These are phyloP conservation scores for Theobroma grandiflorum DNA, from an alignment of 441 rosid genomes.

Conservation along the genomic window DNA sequence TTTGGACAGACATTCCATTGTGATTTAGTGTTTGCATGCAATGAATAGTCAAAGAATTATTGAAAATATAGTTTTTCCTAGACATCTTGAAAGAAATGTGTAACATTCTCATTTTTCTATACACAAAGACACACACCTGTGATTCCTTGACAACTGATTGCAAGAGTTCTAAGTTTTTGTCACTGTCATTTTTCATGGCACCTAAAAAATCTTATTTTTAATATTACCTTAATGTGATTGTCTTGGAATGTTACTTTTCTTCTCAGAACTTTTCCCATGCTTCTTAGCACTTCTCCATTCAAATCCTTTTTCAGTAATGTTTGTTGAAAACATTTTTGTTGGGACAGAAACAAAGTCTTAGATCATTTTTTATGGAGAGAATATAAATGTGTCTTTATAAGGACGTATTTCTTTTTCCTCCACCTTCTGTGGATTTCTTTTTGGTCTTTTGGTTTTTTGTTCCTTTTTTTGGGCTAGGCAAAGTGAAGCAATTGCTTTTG, in stretches of 20 bases:
- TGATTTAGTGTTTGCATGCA: background rate
- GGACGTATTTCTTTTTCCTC: background rate
- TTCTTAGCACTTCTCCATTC: background rate
- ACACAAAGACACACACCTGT: background rate
- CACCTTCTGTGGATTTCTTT: background rate
- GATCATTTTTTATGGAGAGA: background rate
- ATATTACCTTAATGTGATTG: background rate
- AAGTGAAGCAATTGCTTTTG: background rate
- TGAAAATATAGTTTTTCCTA: background rate
- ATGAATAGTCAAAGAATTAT: constrained; percentile 1
- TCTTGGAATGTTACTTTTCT: background rate
- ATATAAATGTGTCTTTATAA: background rate
- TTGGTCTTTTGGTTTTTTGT: background rate
- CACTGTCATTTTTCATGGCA: background rate
- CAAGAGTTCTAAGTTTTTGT: background rate
- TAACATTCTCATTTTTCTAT: background rate
- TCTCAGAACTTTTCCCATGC: background rate
- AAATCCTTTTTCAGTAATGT: background rate
- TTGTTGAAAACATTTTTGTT: background rate
- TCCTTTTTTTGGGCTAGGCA: background rate
- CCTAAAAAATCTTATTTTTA: background rate
- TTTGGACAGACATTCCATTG: background rate
- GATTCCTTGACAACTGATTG: constrained; percentile 4
- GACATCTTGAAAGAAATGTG: background rate
- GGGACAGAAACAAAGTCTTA: background rate